phyloP scores from a whole-genome alignment of 495 filamentous ascomycete genomes.

The Platismatia glauca region DNA sequence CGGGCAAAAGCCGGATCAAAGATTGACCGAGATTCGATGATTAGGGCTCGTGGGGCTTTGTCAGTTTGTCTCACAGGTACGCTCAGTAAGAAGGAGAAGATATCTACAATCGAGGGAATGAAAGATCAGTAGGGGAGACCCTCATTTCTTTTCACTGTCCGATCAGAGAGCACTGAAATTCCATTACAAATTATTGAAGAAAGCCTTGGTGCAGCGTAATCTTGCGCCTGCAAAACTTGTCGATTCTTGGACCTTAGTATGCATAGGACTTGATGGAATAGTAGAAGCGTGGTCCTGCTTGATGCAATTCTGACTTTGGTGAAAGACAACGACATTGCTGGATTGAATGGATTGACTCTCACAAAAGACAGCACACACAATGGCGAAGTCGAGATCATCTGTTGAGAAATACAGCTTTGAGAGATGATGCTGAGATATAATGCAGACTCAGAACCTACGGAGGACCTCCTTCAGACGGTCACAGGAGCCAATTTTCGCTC shows the following conservation, averaged over 20 bases:
- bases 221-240: neutral
- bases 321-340: neutral
- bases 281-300: neutral
- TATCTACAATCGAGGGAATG: too few relatives aligned
- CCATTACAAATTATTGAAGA: too few relatives aligned
- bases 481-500: neutral
- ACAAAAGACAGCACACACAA: too few relatives aligned
- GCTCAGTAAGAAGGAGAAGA: too few relatives aligned
- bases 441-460: neutral
- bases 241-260: neutral
- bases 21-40: neutral
- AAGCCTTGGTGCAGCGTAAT: too few relatives aligned
- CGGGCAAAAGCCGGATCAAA: neutral
- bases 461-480: neutral
- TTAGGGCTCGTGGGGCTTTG: neutral
- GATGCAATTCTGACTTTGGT: neutral
- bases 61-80: too few relatives aligned
- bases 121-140: too few relatives aligned
- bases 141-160: too few relatives aligned
- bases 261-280: neutral
- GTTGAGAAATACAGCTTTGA: neutral
- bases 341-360: neutral
- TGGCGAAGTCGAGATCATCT: neutral
- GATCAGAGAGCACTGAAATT: too few relatives aligned
- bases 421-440: neutral